phyloP scores from a whole-genome alignment of 805 yeast genomes.

The Spathaspora boniae region DNA sequence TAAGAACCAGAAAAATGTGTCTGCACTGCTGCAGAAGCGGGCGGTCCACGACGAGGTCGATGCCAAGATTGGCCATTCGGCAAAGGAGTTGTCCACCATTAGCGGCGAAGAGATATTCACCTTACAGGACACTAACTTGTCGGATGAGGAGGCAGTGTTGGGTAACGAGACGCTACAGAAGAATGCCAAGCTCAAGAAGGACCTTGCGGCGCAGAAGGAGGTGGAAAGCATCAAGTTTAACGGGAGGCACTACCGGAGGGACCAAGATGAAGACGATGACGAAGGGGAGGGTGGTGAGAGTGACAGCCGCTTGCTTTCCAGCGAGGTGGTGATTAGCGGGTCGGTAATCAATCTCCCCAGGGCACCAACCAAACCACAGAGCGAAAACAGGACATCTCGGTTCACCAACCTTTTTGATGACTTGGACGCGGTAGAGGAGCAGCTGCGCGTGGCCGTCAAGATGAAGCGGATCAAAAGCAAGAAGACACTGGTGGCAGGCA shows the following conservation, averaged over 20 bases:
- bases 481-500: background rate
- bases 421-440: background rate
- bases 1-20: slow-evolving; percentile 5
- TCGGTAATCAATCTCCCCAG: slow-evolving; percentile 3
- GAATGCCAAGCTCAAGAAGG: slow-evolving; percentile 25
- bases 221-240: slow-evolving; percentile 20
- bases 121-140: slow-evolving; percentile 46
- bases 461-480: slow-evolving; percentile 10
- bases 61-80: slow-evolving; percentile 44
- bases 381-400: background rate
- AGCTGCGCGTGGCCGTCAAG: slow-evolving; percentile 3
- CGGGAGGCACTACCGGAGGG: slow-evolving; percentile 15
- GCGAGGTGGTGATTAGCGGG: slow-evolving; percentile 7
- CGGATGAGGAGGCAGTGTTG: slow-evolving; percentile 28
- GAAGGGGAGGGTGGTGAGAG: slow-evolving; percentile 10
- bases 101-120: slow-evolving; percentile 52
- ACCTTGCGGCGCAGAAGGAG: slow-evolving; percentile 23
- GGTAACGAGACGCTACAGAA: slow-evolving; percentile 33
- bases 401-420: slow-evolving; percentile 8
- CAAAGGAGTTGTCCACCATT: slow-evolving; percentile 34
- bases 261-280: slow-evolving; percentile 11
- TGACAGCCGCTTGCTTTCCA: background rate
- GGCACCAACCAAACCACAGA: background rate
- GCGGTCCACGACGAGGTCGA: slow-evolving; percentile 8
- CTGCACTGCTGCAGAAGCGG: slow-evolving; percentile 3